Percentiles rank a stretch among this genome's conserved stretches.
These are phyloP conservation scores for Alternaria triticimaculans DNA, from an alignment of 2,329 filamentous ascomycete species.

Conservation along the genomic window DNA sequence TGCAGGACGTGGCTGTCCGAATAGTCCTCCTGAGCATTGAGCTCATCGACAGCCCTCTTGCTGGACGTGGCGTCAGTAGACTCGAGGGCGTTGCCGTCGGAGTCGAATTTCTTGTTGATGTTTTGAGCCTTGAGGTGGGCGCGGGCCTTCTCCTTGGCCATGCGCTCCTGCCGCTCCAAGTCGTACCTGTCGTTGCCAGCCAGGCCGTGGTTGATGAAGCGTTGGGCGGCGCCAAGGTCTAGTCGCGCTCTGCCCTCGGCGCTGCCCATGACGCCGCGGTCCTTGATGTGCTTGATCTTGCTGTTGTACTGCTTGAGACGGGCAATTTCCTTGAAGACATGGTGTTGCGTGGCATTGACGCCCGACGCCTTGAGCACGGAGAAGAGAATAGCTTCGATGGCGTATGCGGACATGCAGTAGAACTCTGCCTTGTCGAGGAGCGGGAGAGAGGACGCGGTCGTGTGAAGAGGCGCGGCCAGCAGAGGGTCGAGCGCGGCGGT, in stretches of 20 bases:
- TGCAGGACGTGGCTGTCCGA: slow-evolving; percentile 19
- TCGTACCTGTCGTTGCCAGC: slow-evolving; percentile 59
- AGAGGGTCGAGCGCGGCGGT: slow-evolving; percentile 78
- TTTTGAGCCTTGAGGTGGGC: slow-evolving; percentile 30
- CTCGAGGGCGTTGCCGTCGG: slow-evolving; percentile 30
- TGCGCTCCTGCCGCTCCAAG: slow-evolving; percentile 45
- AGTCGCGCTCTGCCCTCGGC: slow-evolving; percentile 56
- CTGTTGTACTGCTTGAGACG: slow-evolving; percentile 90
- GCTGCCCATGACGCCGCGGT: slow-evolving; percentile 49
- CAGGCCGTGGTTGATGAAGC: slow-evolving; percentile 83
- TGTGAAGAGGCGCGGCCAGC: slow-evolving; percentile 67
- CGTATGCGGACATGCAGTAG: slow-evolving; percentile 84
- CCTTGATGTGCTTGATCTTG: slow-evolving; percentile 83
- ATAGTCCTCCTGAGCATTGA: slow-evolving; percentile 14
- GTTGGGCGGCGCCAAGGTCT: slow-evolving; percentile 77
- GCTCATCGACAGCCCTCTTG: slow-evolving; percentile 37
- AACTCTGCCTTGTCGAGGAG: slow-evolving; percentile 96
- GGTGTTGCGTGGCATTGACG: slow-evolving; percentile 79
- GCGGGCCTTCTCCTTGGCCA: slow-evolving; percentile 44
- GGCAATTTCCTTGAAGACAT: slow-evolving; percentile 83
- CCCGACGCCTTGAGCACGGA: slow-evolving; percentile 81
- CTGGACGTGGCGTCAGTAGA: slow-evolving; percentile 21
- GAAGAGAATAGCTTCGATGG: slow-evolving; percentile 89
- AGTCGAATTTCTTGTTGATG: slow-evolving; percentile 38
- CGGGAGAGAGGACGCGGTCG: slow-evolving; percentile 78